phyloP scores from a whole-genome alignment of 148 eudicot genomes.

The Vaccinium corymbosum region DNA sequence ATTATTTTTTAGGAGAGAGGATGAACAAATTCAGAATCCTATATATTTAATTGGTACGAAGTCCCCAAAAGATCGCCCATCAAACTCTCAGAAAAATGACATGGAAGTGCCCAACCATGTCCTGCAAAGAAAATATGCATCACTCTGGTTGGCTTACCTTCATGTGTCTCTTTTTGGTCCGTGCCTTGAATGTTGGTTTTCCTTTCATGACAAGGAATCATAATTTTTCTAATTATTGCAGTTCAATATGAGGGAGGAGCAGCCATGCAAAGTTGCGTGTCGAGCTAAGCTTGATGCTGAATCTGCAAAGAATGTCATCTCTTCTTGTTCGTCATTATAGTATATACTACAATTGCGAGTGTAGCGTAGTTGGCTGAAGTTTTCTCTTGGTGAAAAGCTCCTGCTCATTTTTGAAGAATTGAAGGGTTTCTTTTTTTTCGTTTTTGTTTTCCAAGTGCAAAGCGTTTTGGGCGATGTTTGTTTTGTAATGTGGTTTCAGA shows the following conservation, averaged over 20 bases:
- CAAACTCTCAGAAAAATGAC: neutral
- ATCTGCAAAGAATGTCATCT: conserved; percentile 27
- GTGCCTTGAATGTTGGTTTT: neutral
- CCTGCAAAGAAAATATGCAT: neutral
- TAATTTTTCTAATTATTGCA: conserved; percentile 14
- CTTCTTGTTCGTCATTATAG: no score
- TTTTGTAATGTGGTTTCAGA: no score
- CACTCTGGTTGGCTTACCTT: neutral
- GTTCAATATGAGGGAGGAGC: conserved; percentile 45
- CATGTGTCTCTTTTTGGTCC: neutral
- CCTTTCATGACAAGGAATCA: neutral
- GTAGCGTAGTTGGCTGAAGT: no score
- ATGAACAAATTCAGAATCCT: neutral
- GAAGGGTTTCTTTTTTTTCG: no score
- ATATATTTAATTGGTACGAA: conserved; percentile 1
- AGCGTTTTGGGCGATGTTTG: no score
- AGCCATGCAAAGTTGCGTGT: conserved; percentile 43
- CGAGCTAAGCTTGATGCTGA: conserved; percentile 31
- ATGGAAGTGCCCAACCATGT: neutral
- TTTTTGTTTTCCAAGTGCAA: no score
- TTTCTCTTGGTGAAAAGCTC: no score
- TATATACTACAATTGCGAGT: no score
- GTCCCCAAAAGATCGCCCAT: neutral
- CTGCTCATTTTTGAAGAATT: no score
- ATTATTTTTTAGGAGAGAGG: neutral